Conservation (phyloP, 306 rosid genomes). For the Vicia faba region DNA sequence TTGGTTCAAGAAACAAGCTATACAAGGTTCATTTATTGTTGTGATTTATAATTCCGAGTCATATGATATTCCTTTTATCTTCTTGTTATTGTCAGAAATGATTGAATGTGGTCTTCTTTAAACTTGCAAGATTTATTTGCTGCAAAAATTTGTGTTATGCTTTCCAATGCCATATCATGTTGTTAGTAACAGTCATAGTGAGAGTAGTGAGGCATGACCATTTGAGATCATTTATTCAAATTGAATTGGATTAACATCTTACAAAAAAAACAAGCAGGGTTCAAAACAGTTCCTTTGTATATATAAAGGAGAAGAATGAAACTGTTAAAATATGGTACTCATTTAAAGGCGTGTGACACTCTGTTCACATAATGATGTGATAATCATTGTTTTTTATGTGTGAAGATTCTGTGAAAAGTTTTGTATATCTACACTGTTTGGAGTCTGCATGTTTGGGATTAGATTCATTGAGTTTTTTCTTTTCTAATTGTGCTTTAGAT, state of each 20-base stretch:
- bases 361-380: slow-evolving; percentile 9
- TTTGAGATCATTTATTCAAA: neutral
- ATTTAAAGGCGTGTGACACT: neutral
- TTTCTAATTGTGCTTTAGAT: slow-evolving; percentile 14
- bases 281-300: slow-evolving; percentile 19
- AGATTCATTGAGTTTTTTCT: slow-evolving; percentile 1
- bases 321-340: slow-evolving; percentile 11
- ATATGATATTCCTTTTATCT: slow-evolving; percentile 2
- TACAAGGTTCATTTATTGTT: slow-evolving; percentile 53
- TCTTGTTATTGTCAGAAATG: slow-evolving; percentile 19
- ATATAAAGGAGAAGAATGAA: slow-evolving; percentile 11
- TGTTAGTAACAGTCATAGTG: slow-evolving; percentile 24
- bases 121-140: slow-evolving; percentile 19
- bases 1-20: slow-evolving; percentile 54
- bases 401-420: neutral
- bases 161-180: slow-evolving; percentile 3
- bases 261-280: neutral
- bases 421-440: slow-evolving; percentile 2
- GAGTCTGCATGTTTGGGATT: neutral
- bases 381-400: neutral
- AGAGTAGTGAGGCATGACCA: slow-evolving; percentile 24
- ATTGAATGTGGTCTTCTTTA: slow-evolving; percentile 23
- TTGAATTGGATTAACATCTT: slow-evolving; percentile 21
- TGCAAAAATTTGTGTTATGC: slow-evolving; percentile 11
- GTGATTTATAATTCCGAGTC: slow-evolving; percentile 21